Base-by-base conservation (phyloP, 495 filamentous ascomycete genomes). In the Penicillium maclennaniae region DNA sequence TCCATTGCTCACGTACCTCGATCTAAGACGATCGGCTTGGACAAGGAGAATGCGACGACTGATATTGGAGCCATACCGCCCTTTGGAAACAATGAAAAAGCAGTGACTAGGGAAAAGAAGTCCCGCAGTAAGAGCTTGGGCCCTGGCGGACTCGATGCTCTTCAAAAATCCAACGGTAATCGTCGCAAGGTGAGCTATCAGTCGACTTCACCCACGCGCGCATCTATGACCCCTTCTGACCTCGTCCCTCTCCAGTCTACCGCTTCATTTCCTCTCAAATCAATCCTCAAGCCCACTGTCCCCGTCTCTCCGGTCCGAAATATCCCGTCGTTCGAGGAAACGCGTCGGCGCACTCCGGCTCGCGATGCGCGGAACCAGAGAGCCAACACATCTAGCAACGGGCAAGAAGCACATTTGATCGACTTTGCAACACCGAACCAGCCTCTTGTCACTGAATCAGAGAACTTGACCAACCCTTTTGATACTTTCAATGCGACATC, bases 41-140 rank as follows among this genome's bases (percentile, higher is more conserved):
- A 89, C 55, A 84, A 88, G 66, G 88, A 91, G 66, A 91, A 92
- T 73, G 76, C 80, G 56, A 89, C 83, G 8, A 67, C 82, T 34
- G 85, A 88, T 55, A 61, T 85, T 40, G 70, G 67, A 45, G 64
- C 74, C 26, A 55, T 76, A 9, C 60, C 57, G 27, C 58, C 67
- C 12, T 56, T 64, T 7, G 55, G 21, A 25, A 43, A 39, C 21
- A 69, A 66, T 55, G 71, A 68, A 49, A 76, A 63, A 59, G 23
- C 52, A 21, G 67, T 63, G 53, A 57, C 69, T 8, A 77, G 75
- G 44, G 70, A 77, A 15, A 89, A 86, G 69, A 95, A 95, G 70
- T 88, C 85, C 31, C 83, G 93, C 45, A 97, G 93, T 68, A 97
- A 96, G 71, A 96, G 91, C 66, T 82, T 98, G 54, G 93, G 93